Evolutionary conservation across 345 rosid genomes (phyloP), one percentile per base, ranked within the genome.

Genomic region (Heritiera littoralis): DNA sequence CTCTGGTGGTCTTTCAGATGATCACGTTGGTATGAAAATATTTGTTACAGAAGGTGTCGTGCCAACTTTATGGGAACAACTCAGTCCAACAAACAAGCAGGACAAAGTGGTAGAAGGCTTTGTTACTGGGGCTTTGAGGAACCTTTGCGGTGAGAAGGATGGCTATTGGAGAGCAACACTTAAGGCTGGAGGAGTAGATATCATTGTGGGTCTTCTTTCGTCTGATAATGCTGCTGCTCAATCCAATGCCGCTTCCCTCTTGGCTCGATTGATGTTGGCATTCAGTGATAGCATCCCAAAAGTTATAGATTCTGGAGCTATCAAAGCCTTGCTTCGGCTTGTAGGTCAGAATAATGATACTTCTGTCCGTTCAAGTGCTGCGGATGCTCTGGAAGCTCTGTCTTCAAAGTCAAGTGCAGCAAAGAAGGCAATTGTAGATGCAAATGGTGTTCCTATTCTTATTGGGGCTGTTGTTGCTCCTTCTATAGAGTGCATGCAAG

Each of bases 31-130:
- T 78, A 87, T 86, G 83, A 93, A 92, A 80, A 95, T 95, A 81
- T 95, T 95, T 85, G 85, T 90, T 20, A 93, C 92, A 6, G 98
- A 95, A 85, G 91, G 93, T 63, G 98, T 93, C 23, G 92, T 93
- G 58, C 97, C 92, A 14, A 84, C 87, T 74, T 84, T 95, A 55
- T 95, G 98, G 98, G 92, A 92, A 79, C 91, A 89, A 74, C 88
- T 95, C 40, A 85, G 92, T 87, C 86, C 83, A 49, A 85, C 66
- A 61, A 89, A 83, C 72, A 88, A 85, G 66, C 94, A 90, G 77
- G 95, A 95, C 83, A 88, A 85, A 75, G 92, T 84, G 63, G 98
- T 93, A 9, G 91, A 90, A 85, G 98, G 98, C 11, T 89, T 87
- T 83, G 84, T 95, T 78, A 89, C 89, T 7, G 98, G 98, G 72